A percentile compares a stretch with the other conserved stretches of the same genome.
phyloP scores from a whole-genome alignment of 352 stramenopile genomes.

The Phytophthora sp. region DNA sequence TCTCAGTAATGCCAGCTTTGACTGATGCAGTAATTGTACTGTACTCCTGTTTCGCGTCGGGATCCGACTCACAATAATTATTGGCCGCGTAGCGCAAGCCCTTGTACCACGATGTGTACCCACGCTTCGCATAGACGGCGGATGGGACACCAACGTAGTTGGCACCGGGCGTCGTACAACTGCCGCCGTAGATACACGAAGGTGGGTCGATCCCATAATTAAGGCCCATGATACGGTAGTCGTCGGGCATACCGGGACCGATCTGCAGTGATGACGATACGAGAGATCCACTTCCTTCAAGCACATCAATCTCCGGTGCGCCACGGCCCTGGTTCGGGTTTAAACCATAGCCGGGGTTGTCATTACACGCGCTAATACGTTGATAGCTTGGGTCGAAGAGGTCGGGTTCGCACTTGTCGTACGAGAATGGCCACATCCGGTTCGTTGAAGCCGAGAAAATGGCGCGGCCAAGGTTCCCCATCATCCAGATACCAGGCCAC shows the following conservation, averaged over 20 bases:
- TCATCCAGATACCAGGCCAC: constrained; percentile 95
- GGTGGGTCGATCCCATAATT: too few species aligned
- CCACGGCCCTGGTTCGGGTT: constrained; percentile 83
- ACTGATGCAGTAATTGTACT: constrained; percentile 35
- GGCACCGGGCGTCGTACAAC: constrained; percentile 25
- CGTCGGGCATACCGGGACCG: constrained; percentile 59
- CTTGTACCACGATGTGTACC: constrained; percentile 61
- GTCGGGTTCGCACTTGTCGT: constrained; percentile 83
- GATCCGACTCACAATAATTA: constrained; percentile 42
- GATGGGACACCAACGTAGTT: constrained; percentile 58
- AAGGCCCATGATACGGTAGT: too few species aligned
- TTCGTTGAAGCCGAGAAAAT: constrained; percentile 92
- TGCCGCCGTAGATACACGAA: constrained; percentile 1
- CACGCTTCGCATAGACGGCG: constrained; percentile 39
- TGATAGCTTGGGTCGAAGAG: constrained; percentile 49
- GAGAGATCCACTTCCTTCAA: constrained; percentile 83
- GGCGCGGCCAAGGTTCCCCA: constrained; percentile 93
- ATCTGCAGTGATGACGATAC: constrained; percentile 93
- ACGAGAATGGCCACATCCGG: constrained; percentile 95
- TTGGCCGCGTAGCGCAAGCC: constrained; percentile 56
- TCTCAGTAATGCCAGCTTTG: constrained; percentile 42
- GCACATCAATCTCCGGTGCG: constrained; percentile 94
- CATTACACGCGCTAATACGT: constrained; percentile 83
- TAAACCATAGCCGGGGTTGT: constrained; percentile 89
- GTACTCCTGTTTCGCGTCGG: constrained; percentile 29